Percentiles rank a stretch among this genome's conserved stretches.
Conservation (phyloP, 257 asterid genomes). For the Phtheirospermum japonicum region DNA sequence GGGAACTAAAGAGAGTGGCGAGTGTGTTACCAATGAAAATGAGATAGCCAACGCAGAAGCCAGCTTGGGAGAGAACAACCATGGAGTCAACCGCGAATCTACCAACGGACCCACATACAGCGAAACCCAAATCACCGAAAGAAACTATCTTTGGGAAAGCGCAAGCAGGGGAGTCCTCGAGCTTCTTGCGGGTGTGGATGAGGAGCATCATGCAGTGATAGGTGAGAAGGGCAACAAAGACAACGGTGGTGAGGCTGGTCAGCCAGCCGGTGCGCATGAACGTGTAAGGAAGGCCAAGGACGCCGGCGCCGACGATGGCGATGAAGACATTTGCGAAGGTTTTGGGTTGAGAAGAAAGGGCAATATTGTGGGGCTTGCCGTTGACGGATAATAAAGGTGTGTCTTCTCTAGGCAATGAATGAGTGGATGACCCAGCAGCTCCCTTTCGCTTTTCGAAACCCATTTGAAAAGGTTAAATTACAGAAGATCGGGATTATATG, state of each 20-base stretch:
- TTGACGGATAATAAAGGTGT: constrained; percentile 53
- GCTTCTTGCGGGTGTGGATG: constrained; percentile 48
- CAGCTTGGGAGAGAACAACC: constrained; percentile 84
- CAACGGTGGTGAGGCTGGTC: constrained; percentile 50
- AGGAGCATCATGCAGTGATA: constrained; percentile 82
- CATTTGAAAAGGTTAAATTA: too few species aligned
- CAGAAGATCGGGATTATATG: too few species aligned
- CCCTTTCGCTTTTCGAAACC: constrained; percentile 32
- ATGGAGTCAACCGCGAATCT: constrained; percentile 68
- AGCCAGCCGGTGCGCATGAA: constrained; percentile 92
- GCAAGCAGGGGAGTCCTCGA: constrained; percentile 42
- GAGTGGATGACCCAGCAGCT: constrained; percentile 53
- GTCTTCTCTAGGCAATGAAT: constrained; percentile 57
- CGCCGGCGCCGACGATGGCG: constrained; percentile 89
- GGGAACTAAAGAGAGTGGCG: constrained; percentile 47
- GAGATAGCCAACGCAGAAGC: constrained; percentile 72
- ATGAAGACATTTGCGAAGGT: constrained; percentile 84
- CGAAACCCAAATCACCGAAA: constrained; percentile 84
- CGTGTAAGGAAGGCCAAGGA: constrained; percentile 84
- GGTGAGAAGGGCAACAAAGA: constrained; percentile 63
- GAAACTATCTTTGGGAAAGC: constrained; percentile 47
- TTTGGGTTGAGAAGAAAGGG: constrained; percentile 65
- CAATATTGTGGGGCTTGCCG: constrained; percentile 24
- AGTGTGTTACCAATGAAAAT: constrained; percentile 74
- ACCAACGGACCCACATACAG: constrained; percentile 68